A percentile compares a stretch with the other conserved stretches of the same genome.
phyloP scores from a whole-genome alignment of 1,284 basidiomycete species.

The Phellopilus nigrolimitatus region DNA sequence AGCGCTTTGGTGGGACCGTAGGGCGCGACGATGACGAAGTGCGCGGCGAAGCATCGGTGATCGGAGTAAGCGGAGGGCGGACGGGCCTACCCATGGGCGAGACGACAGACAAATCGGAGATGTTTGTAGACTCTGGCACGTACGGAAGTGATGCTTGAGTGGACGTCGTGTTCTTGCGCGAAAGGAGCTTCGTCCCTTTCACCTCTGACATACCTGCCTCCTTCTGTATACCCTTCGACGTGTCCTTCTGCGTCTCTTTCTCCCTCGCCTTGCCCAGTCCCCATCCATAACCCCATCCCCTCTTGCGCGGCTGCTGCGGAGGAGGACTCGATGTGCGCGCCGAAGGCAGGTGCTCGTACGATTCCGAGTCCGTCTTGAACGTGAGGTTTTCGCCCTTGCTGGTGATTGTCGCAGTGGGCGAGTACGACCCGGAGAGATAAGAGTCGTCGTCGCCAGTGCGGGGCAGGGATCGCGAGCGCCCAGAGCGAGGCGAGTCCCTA shows the following conservation, averaged over 20 bases:
- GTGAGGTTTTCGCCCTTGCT: constrained; percentile 35
- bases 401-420: constrained; percentile 37
- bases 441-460: constrained; percentile 19
- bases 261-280: constrained; percentile 57
- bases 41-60: constrained; percentile 12
- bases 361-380: constrained; percentile 35
- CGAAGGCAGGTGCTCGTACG: constrained; percentile 27
- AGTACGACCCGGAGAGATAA: constrained; percentile 30
- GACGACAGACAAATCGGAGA: constrained; percentile 14
- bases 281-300: constrained; percentile 56
- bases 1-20: constrained; percentile 9
- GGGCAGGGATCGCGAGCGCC: constrained; percentile 3
- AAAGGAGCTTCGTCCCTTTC: constrained; percentile 34
- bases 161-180: constrained; percentile 28
- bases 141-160: constrained; percentile 1
- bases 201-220: constrained; percentile 25
- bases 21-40: constrained; percentile 12
- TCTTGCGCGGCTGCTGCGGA: constrained; percentile 36
- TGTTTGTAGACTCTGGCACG: constrained; percentile 1
- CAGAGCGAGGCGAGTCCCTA: not conserved
- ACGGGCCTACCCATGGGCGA: constrained; percentile 7
- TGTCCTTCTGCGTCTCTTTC: no score
- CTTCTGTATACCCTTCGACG: no score
- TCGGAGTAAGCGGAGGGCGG: constrained; percentile 13
- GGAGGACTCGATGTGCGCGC: constrained; percentile 22